Evolutionary conservation across 257 asterid genomes (phyloP), one percentile per base, ranked within the genome.

Genomic region (Ocimum tenuiflorum): DNA sequence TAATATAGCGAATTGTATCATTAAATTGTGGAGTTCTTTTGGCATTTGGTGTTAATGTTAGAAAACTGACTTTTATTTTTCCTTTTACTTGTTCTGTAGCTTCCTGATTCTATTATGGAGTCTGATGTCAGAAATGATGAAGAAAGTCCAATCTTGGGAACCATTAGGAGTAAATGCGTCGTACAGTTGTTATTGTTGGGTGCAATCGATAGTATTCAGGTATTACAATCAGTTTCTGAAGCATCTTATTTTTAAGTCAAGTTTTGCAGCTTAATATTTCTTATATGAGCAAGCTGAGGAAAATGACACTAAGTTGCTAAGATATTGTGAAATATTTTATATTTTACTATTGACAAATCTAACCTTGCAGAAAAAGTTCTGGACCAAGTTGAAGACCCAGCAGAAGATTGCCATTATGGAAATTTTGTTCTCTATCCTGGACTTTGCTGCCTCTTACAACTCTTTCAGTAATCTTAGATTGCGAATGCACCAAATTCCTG

Each of bases 381-480:
- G 99, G 97, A 79, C 65, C 86, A 89, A 80, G 82, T 80, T 94
- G 82, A 82, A 82, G 51, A 63, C 88, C 35, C 69, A 83, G 59
- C 99, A 90, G 74, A 94, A 90, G 82, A 80, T 84, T 46, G 57
- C 85, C 68, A 66, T 94, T 23, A 90, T 94, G 97, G 95, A 94
- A 80, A 86, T 87, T 72, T 83, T 90, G 75, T 85, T 89, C 80
- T 88, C 96, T 72, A 74, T 81, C 69, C 78, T 94, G 46, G 99
- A 94, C 78, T 94, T 94, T 75, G 90, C 99, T 73, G 94, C 99
- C 64, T 83, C 99, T n/a, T 94, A 87, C 83, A 90, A 94, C 75
- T 94, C 99, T 27, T 89, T 86, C 72, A 71, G 88, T 65, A 94
- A 81, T 72, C 97, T 94, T 70, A 81, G 83, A 80, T 73, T 78